Evolutionary conservation across 1,284 basidiomycete genomes (phyloP).

Genomic region (Leccinum angustisporum): DNA sequence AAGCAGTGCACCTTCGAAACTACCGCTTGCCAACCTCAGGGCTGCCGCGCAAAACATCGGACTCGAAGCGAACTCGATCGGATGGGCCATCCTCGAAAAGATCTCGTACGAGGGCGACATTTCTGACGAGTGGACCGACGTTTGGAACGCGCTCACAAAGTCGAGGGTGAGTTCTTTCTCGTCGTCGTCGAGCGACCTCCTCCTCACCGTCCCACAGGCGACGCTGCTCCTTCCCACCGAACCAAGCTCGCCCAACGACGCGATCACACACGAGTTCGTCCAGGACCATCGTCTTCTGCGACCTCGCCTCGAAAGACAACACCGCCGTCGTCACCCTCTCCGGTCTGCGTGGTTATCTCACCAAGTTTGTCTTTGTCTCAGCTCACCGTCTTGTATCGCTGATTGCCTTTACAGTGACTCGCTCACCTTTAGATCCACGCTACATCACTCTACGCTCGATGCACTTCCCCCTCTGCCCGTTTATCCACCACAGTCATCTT

Average conservation of each 20-base stretch:
- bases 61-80: conserved; percentile 66
- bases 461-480: conserved; percentile 50
- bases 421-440: conserved; percentile 63
- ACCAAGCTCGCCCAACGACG: conserved; percentile 42
- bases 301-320: conserved; percentile 45
- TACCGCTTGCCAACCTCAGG: conserved; percentile 81
- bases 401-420: conserved; percentile 43
- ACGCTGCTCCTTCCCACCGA: conserved; percentile 77
- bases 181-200: not conserved
- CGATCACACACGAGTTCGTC: conserved; percentile 72
- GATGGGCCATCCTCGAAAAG: conserved; percentile 84
- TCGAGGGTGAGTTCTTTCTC: conserved; percentile 57
- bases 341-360: conserved; percentile 71
- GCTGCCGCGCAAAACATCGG: conserved; percentile 77
- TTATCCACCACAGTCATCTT: conserved; percentile 38
- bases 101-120: conserved; percentile 65
- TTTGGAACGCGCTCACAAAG: conserved; percentile 56
- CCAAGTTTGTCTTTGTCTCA: conserved; percentile 43
- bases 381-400: conserved; percentile 5
- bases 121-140: conserved; percentile 69
- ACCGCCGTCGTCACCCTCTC: conserved; percentile 73
- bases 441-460: conserved; percentile 58
- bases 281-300: conserved; percentile 69
- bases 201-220: conserved; percentile 47
- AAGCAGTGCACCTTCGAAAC: conserved; percentile 33